Evolutionary conservation across 2,329 filamentous ascomycete species (phyloP), one percentile per base, ranked within the genome.

Genomic region (Cytospora piceae): DNA sequence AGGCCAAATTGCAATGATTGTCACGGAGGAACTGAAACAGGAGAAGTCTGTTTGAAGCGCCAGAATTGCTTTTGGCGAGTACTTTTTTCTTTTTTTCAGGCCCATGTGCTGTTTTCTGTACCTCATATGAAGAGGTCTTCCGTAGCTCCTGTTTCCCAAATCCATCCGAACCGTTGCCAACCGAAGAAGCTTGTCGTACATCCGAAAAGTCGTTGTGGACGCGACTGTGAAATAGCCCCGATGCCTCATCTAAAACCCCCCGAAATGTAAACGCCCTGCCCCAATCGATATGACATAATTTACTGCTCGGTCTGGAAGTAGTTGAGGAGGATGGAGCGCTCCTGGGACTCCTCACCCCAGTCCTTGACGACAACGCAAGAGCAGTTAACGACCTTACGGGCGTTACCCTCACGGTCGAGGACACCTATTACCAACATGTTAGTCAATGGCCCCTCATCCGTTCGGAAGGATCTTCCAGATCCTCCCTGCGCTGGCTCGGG

Each of bases 321-420:
- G 91, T 99, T 97, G 83, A 99, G 93, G 81, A 99, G 92, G 83
- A 98, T 93, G 78, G 90, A 93, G 80, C 95, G 94, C 90, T 99
- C 95, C 86, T 96, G 94, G 74, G 92, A 96, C 87, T 99, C 95
- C 89, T 98, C 95, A 88, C 95, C 95, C 95, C 95, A 99, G 84
- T 99, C 94, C 87, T 95, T 94, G 78, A 99, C 95, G 71, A 99
- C 95, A 77, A 99, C 95, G 88, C 95, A 98, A 79, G 94, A 98
- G 93, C 95, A 99, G 92, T 99, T 99, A 86, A 99, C 95, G 75
- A 99, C 94, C 91, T 99, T 99, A 84, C 95, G 92, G 78, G 95
- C 93, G 84, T 99, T 99, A 77, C 95, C 95, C 85, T 99, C 95
- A 79, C 95, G 94, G 87, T 99, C 95, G 77, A 99, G 90, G 76